These are phyloP conservation scores for Emergomyces africanus DNA, from an alignment of 2,329 filamentous ascomycete genomes.

Conservation along the genomic window DNA sequence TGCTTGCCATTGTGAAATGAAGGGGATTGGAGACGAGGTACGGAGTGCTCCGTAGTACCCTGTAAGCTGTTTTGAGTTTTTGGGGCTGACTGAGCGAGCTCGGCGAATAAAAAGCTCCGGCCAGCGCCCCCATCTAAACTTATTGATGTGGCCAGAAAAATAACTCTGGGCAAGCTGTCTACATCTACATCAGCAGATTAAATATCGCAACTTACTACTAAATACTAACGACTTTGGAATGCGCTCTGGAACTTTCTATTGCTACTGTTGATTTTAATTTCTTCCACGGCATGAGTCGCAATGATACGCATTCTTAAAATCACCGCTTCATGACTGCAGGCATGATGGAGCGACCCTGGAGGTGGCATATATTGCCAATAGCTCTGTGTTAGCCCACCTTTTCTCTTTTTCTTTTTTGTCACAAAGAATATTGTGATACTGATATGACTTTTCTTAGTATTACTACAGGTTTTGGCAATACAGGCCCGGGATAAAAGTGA, in stretches of 20 bases:
- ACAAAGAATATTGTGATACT: neutral
- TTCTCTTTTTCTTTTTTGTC: neutral
- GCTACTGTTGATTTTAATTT: neutral
- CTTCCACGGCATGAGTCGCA: neutral
- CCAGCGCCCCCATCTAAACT: neutral
- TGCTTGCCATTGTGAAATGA: too few species aligned
- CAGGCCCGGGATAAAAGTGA: conserved; percentile 2
- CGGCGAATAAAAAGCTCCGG: conserved; percentile 1
- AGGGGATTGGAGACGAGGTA: too few species aligned
- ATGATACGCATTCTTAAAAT: conserved; percentile 1
- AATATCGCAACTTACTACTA: too few species aligned
- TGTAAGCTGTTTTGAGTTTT: neutral
- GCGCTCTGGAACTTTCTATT: neutral
- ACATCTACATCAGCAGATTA: too few species aligned
- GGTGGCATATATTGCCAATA: conserved; percentile 9
- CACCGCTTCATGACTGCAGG: conserved; percentile 1
- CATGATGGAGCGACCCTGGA: conserved; percentile 10
- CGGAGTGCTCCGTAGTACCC: too few species aligned
- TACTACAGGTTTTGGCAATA: conserved; percentile 5
- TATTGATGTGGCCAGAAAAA: conserved; percentile 1
- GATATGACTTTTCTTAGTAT: conserved; percentile 1
- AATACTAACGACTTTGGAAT: neutral
- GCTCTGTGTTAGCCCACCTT: conserved; percentile 7
- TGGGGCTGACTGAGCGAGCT: neutral
- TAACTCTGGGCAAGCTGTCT: neutral